Percentiles rank a stretch among this genome's conserved stretches.
phyloP scores from a whole-genome alignment of 2,329 filamentous ascomycete genomes.

The Raffaelea ambrosiae region DNA sequence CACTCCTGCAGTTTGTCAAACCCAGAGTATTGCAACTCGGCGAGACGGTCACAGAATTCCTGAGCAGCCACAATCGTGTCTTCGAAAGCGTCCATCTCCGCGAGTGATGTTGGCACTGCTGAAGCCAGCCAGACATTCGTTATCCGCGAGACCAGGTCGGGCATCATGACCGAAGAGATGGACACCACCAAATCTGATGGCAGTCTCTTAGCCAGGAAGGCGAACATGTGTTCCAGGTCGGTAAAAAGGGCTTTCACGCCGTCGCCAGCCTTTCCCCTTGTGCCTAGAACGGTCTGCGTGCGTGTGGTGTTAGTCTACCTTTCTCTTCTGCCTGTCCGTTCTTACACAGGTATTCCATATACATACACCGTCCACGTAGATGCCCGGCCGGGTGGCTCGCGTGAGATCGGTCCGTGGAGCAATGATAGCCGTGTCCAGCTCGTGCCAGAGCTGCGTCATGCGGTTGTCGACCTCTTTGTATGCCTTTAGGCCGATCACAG shows the following conservation, averaged over 20 bases:
- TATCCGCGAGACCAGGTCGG: constrained; percentile 57
- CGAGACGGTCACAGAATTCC: constrained; percentile 56
- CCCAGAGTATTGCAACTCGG: constrained; percentile 53
- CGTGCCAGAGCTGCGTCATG: constrained; percentile 52
- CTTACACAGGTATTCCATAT: too few species aligned
- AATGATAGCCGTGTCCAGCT: constrained; percentile 53
- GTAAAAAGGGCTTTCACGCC: constrained; percentile 42
- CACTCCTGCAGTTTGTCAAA: constrained; percentile 63
- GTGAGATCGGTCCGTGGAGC: constrained; percentile 46
- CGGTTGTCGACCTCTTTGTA: constrained; percentile 54
- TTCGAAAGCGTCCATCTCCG: constrained; percentile 65
- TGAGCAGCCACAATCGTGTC: constrained; percentile 55
- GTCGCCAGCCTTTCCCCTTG: constrained; percentile 33
- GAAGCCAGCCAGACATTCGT: constrained; percentile 67
- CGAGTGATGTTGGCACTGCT: constrained; percentile 66
- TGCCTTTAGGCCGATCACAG: constrained; percentile 45
- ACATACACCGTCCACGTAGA: constrained; percentile 34
- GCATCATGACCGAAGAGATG: constrained; percentile 63
- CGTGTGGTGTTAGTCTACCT: too few species aligned
- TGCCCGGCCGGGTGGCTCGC: constrained; percentile 22
- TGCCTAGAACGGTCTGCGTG: constrained; percentile 35
- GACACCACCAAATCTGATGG: constrained; percentile 47
- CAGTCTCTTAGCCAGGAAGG: constrained; percentile 42
- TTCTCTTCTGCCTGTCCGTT: too few species aligned
- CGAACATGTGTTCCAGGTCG: constrained; percentile 43